Conservation (phyloP, 441 rosid species). For the Flueggea neowawraea region DNA sequence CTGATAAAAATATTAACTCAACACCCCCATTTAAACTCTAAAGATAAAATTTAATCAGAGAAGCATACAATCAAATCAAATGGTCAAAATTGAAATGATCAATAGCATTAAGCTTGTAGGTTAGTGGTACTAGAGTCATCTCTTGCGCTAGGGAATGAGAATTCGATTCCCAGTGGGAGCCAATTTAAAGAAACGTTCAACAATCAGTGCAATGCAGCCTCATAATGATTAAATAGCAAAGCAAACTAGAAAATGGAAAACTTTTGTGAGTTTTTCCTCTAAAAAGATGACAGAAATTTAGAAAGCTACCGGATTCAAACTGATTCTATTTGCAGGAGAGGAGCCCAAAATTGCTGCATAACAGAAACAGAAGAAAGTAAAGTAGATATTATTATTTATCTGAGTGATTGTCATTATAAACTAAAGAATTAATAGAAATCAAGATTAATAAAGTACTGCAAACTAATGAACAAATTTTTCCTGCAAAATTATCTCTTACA, state of each 20-base stretch:
- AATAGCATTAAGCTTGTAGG: too few relatives aligned
- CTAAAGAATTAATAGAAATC: not conserved
- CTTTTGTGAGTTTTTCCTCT: not conserved
- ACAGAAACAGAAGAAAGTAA: conserved; percentile 5
- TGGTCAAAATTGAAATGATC: not conserved
- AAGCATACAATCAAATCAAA: not conserved
- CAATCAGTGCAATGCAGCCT: not conserved
- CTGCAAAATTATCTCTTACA: too few relatives aligned
- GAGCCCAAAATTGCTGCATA: conserved; percentile 87
- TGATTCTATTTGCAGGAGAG: conserved; percentile 41
- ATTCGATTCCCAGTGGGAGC: too few relatives aligned
- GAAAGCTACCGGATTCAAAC: conserved; percentile 52
- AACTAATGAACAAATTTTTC: too few relatives aligned
- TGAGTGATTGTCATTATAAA: not conserved
- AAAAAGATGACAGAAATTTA: not conserved
- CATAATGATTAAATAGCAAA: not conserved
- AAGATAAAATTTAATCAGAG: too few relatives aligned
- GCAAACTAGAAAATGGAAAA: too few relatives aligned
- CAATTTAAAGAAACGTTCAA: too few relatives aligned
- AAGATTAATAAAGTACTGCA: too few relatives aligned
- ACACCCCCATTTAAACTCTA: too few relatives aligned
- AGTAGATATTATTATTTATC: not conserved
- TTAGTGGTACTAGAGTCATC: too few relatives aligned
- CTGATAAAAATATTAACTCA: too few relatives aligned
- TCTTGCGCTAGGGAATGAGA: too few relatives aligned